A percentile compares a stretch with the other conserved stretches of the same genome.
phyloP scores from a whole-genome alignment of 257 asterid genomes.

The Asclepias syriaca region DNA sequence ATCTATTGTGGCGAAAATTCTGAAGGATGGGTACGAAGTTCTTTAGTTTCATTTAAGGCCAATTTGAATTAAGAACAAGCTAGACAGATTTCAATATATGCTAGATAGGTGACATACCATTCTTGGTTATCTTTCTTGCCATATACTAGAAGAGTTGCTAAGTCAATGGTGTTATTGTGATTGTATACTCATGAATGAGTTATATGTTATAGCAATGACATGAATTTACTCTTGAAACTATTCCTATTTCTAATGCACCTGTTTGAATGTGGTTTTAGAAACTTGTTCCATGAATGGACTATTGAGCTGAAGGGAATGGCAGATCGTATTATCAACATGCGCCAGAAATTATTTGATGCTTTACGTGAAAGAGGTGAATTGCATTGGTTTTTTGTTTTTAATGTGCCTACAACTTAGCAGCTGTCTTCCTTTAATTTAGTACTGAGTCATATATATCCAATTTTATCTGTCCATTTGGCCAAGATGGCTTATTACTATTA shows the following conservation, averaged over 20 bases:
- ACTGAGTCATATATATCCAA: background rate
- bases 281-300: constrained; percentile 83
- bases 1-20: constrained; percentile 84
- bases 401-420: background rate
- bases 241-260: constrained; percentile 6
- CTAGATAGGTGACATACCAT: background rate
- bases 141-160: background rate
- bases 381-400: background rate
- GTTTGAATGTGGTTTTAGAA: constrained; percentile 40
- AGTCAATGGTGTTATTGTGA: background rate
- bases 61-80: background rate
- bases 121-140: background rate
- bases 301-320: constrained; percentile 96
- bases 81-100: background rate
- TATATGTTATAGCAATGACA: background rate
- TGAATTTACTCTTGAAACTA: background rate
- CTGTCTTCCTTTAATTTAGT: background rate
- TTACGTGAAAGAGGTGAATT: constrained; percentile 59
- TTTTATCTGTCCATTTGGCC: background rate
- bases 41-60: background rate
- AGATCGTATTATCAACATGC: constrained; percentile 94
- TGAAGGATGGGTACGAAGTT: constrained; percentile 71
- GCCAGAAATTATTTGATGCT: constrained; percentile 80
- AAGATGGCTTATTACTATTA: background rate
- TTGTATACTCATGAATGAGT: background rate